These are phyloP conservation scores for Hippophae tibetana DNA, from an alignment of 306 rosid species.

Conservation along the genomic window DNA sequence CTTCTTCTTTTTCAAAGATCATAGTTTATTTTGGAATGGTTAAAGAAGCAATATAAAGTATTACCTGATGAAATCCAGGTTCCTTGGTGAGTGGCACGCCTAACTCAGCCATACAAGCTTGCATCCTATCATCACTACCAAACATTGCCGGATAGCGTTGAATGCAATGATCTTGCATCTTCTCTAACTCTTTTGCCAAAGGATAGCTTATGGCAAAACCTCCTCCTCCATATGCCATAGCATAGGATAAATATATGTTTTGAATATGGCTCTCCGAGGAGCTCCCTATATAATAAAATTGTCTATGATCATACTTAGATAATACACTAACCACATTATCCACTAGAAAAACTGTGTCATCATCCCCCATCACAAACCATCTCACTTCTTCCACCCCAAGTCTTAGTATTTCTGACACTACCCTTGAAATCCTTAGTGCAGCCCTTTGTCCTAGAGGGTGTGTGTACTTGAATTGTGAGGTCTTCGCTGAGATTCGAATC, in stretches of 20 bases:
- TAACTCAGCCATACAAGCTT: constrained; percentile 90
- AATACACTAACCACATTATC: constrained; percentile 64
- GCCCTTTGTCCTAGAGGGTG: constrained; percentile 69
- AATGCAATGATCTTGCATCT: constrained; percentile 81
- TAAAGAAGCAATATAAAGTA: too few relatives aligned
- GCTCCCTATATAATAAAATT: constrained; percentile 78
- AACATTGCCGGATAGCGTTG: constrained; percentile 69
- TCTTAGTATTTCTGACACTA: constrained; percentile 71
- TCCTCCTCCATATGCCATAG: constrained; percentile 90
- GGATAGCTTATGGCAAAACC: constrained; percentile 95
- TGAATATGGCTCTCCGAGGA: constrained; percentile 87
- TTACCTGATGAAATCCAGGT: constrained; percentile 89
- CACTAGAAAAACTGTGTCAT: constrained; percentile 71
- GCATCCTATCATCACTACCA: constrained; percentile 90
- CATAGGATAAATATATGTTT: constrained; percentile 73
- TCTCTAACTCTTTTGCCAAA: constrained; percentile 59
- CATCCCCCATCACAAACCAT: constrained; percentile 96
- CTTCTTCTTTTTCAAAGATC: too few relatives aligned
- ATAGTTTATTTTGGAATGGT: too few relatives aligned
- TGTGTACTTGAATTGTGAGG: constrained; percentile 44
- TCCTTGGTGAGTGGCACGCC: constrained; percentile 87
- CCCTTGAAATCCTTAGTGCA: constrained; percentile 77
- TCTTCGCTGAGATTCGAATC: constrained; percentile 52
- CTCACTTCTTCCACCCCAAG: constrained; percentile 82
- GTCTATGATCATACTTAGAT: constrained; percentile 59